A percentile compares a stretch with the other conserved stretches of the same genome.
phyloP scores from a whole-genome alignment of 2,329 filamentous ascomycete species.

The Cladosporium austrohemisphaericum region DNA sequence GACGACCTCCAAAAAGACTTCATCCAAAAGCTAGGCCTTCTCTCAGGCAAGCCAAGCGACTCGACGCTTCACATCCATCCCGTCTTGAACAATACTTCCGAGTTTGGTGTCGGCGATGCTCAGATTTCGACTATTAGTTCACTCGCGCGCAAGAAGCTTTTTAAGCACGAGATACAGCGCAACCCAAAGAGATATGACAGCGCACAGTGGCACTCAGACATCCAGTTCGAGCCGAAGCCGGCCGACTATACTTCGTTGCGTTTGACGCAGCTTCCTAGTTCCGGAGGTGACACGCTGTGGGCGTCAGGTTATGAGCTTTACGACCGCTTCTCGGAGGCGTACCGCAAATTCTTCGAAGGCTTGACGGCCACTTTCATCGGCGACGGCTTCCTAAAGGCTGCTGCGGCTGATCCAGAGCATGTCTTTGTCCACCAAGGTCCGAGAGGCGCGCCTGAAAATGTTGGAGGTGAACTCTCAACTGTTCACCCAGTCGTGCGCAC shows the following conservation, averaged over 20 bases:
- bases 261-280: conserved; percentile 53
- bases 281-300: conserved; percentile 60
- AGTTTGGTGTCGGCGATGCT: conserved; percentile 37
- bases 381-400: conserved; percentile 23
- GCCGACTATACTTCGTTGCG: conserved; percentile 59
- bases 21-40: conserved; percentile 52
- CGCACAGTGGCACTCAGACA: conserved; percentile 50
- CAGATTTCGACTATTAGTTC: conserved; percentile 40
- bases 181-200: conserved; percentile 24
- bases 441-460: conserved; percentile 45
- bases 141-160: conserved; percentile 34
- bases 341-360: conserved; percentile 56
- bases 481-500: conserved; percentile 54
- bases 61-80: conserved; percentile 62
- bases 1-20: conserved; percentile 51
- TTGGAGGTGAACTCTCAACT: conserved; percentile 39
- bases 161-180: conserved; percentile 27
- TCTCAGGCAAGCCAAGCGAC: conserved; percentile 55
- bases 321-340: conserved; percentile 55
- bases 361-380: conserved; percentile 53
- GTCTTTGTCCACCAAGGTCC: conserved; percentile 23
- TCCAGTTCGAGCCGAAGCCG: conserved; percentile 40
- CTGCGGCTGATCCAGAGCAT: conserved; percentile 43
- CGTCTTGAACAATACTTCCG: conserved; percentile 45
- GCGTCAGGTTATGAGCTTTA: conserved; percentile 65